Evolutionary conservation across 345 rosid species (phyloP), one percentile per base, ranked within the genome.

Genomic region (Aurinia saxatilis): DNA sequence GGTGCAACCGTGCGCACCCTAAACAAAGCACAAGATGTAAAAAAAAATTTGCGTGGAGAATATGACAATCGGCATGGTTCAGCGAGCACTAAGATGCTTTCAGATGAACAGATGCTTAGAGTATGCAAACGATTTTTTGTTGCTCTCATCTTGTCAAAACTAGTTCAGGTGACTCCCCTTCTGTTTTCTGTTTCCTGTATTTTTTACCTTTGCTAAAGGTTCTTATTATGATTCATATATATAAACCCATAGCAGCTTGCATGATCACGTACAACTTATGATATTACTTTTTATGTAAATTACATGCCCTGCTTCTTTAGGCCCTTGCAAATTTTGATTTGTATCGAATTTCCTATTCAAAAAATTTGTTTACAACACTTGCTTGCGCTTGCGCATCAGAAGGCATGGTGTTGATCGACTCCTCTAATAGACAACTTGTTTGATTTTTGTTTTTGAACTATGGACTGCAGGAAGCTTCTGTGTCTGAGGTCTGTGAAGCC

Each of bases 111-210:
- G 70, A 76, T 83, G 56, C 84, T 80, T 65, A 75, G 98, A 78
- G 97, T 89, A 60, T 83, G 95, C 80, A 89, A 84, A 77, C 80
- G 98, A 65, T 92, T 92, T 81, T 90, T 82, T 54, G 97, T 92
- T 75, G 95, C 98, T 74, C 98, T 92, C 73, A 83, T 92, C 65
- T 77, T 92, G 80, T 80, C 95, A 75, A 84, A 88, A 81, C 72
- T 92, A 67, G 97, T 87, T 60, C 97, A 89, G 98, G 97, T 92
- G 33, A 51, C 58, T 23, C 44, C 63, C 19, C 47, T 50, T 13
- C 66, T 49, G 37, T 35, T 27, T 47, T 50, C 33, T 27, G 12
- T 64, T 36, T 48, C 14, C 54, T 59, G 16, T 42, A 40, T 23
- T 60, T 50, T 39, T 33, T 41, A 50, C 46, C 21, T 54, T 9